Percentiles rank a stretch among this genome's conserved stretches.
Conservation (phyloP, 164 flowering plant genomes). For the Stephania cephalantha region DNA sequence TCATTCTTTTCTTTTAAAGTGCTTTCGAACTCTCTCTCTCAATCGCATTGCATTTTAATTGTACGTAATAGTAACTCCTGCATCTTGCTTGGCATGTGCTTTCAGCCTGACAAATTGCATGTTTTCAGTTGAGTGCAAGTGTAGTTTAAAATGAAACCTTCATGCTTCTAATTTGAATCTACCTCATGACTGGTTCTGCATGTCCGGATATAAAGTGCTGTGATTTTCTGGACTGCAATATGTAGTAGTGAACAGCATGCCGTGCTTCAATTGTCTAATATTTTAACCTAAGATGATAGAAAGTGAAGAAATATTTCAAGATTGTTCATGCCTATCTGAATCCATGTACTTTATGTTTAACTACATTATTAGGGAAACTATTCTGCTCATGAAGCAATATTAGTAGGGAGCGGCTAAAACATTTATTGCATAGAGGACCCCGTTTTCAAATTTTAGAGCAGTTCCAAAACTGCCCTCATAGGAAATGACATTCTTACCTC, state of each 20-base stretch:
- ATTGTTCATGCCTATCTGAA: not conserved
- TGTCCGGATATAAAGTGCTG: not conserved
- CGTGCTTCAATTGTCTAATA: not conserved
- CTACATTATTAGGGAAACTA: no score
- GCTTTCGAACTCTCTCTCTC: not conserved
- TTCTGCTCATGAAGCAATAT: no score
- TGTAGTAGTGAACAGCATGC: not conserved
- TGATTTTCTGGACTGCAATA: not conserved
- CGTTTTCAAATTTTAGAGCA: no score
- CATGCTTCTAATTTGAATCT: not conserved
- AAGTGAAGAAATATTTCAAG: not conserved
- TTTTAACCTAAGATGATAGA: not conserved
- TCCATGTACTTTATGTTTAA: not conserved
- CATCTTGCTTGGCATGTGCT: not conserved
- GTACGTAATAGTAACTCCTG: not conserved
- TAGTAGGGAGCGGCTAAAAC: no score
- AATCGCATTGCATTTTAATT: not conserved
- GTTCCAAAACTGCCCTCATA: no score
- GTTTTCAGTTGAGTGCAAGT: not conserved
- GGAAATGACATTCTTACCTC: no score
- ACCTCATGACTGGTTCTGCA: not conserved
- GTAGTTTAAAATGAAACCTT: not conserved
- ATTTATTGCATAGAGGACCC: no score
- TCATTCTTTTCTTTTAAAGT: not conserved
- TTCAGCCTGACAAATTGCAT: not conserved